These are phyloP conservation scores for Leucosporidium creatinivorum DNA, from an alignment of 768 basidiomycete species.

Conservation along the genomic window DNA sequence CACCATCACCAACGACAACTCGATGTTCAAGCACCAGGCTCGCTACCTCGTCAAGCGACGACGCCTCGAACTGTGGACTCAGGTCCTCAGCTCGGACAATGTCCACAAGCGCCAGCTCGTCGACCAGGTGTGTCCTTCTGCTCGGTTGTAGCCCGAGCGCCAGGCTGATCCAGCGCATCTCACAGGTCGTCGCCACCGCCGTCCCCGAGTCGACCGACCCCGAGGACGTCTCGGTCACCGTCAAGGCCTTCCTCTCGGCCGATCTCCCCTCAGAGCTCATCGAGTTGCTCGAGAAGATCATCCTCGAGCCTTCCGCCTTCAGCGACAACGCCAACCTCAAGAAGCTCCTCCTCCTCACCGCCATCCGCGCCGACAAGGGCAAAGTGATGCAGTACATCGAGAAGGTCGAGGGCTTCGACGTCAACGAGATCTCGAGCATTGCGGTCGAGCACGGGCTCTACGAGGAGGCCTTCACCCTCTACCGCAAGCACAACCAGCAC, in stretches of 20 bases:
- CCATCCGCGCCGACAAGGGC: conserved; percentile 94
- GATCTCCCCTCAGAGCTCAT: conserved; percentile 96
- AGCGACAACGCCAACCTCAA: conserved; percentile 95
- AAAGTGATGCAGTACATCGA: conserved; percentile 98
- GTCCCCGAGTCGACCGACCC: conserved; percentile 95
- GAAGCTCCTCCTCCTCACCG: conserved; percentile 87
- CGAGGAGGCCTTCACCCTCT: conserved; percentile 94
- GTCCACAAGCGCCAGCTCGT: conserved; percentile 86
- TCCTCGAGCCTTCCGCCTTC: conserved; percentile 94
- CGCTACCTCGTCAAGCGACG: conserved; percentile 96
- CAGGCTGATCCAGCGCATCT: neutral
- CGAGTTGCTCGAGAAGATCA: conserved; percentile 95
- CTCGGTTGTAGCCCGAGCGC: neutral
- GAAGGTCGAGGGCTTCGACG: conserved; percentile 91
- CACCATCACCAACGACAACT: conserved; percentile 93
- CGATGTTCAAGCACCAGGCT: conserved; percentile 99
- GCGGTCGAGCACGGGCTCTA: conserved; percentile 91
- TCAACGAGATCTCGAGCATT: conserved; percentile 88
- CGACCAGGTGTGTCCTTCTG: conserved; percentile 59
- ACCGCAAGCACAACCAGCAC: conserved; percentile 94
- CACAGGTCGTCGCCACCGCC: conserved; percentile 82
- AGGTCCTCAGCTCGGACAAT: conserved; percentile 83
- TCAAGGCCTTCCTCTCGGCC: conserved; percentile 95
- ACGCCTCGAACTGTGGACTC: conserved; percentile 88
- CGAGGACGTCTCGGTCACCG: conserved; percentile 95